phyloP scores from a whole-genome alignment of 1,284 basidiomycete species.

The Lentinula novae-zelandiae region DNA sequence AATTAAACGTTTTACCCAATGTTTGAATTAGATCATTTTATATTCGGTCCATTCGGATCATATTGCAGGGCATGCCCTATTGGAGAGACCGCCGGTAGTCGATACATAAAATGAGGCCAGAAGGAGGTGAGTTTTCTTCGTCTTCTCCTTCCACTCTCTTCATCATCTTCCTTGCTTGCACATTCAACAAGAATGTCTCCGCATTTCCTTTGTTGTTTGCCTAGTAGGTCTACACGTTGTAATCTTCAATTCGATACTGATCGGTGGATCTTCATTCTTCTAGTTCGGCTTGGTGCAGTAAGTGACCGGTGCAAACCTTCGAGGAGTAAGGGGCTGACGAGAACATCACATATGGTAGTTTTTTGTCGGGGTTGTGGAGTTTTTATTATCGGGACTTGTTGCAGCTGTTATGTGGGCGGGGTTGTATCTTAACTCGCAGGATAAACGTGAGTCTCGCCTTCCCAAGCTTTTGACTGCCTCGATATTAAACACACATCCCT shows the following conservation, averaged over 20 bases:
- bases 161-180: background rate
- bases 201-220: slow-evolving; percentile 14
- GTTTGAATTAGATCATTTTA: background rate
- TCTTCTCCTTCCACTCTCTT: background rate
- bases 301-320: background rate
- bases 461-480: background rate
- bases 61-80: background rate
- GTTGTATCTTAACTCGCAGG: background rate
- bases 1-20: background rate
- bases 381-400: background rate
- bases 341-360: background rate
- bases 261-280: background rate
- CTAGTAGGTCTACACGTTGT: slow-evolving; percentile 7
- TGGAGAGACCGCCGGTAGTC: background rate
- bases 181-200: slow-evolving; percentile 2
- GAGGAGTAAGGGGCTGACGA: background rate
- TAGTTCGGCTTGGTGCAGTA: slow-evolving; percentile 4
- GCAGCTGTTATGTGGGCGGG: slow-evolving; percentile 1
- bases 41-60: background rate
- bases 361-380: background rate
- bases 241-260: background rate
- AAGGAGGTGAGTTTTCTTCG: background rate
- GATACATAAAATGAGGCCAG: background rate
- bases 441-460: background rate
- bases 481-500: background rate